Percentiles rank a stretch among this genome's conserved stretches.
These are phyloP conservation scores for Limnomonas spitsbergensis DNA, from an alignment of 139 green algal species.

Conservation along the genomic window DNA sequence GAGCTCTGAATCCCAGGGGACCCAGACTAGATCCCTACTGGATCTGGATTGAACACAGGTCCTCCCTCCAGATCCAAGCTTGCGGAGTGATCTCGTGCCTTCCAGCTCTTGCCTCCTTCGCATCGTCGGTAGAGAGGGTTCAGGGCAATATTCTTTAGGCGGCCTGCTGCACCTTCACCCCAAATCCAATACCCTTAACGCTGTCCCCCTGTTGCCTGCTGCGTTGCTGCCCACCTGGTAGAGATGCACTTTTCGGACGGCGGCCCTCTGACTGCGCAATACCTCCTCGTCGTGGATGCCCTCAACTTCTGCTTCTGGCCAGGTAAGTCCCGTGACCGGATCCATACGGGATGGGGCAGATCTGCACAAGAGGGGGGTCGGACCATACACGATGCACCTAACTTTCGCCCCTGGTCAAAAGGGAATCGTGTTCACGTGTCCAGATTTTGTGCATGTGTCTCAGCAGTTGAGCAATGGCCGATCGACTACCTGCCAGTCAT, in stretches of 20 bases:
- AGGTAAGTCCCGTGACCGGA: conserved; percentile 31
- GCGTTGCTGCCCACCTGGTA: too few relatives aligned
- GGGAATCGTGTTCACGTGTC: too few relatives aligned
- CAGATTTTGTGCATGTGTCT: too few relatives aligned
- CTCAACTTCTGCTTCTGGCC: conserved; percentile 99
- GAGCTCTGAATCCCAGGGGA: neutral
- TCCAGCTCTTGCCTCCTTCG: neutral
- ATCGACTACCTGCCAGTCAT: too few relatives aligned
- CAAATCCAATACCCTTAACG: neutral
- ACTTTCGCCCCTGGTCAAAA: too few relatives aligned
- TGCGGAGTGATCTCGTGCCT: neutral
- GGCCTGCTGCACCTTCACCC: neutral
- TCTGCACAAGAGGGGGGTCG: too few relatives aligned
- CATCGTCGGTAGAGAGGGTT: too few relatives aligned
- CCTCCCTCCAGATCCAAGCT: neutral
- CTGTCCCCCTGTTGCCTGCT: neutral
- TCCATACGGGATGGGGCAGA: too few relatives aligned
- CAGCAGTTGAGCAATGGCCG: too few relatives aligned
- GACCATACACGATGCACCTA: too few relatives aligned
- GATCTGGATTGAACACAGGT: too few relatives aligned
- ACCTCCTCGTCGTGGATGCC: conserved; percentile 89
- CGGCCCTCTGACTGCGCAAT: conserved; percentile 64
- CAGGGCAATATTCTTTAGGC: neutral
- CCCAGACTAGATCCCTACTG: too few relatives aligned
- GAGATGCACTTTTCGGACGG: conserved; percentile 68